A percentile compares a stretch with the other conserved stretches of the same genome.
phyloP scores from a whole-genome alignment of 1,139 yeast genomes.

The Yamadazyma kanchanaburiensis region DNA sequence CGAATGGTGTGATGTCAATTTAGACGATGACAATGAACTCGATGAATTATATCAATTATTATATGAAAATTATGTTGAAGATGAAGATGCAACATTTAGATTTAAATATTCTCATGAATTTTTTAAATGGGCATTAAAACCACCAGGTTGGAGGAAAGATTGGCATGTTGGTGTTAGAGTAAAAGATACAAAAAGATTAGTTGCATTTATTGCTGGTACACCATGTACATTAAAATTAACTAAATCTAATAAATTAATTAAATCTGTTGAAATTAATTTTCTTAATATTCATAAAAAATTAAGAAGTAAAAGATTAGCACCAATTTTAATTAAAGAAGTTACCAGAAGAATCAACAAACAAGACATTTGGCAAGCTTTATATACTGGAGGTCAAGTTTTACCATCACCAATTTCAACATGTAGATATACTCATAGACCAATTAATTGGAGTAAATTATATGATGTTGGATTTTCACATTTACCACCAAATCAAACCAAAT shows the following conservation, averaged over 20 bases:
- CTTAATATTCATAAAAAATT: slow-evolving; percentile 91
- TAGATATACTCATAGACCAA: slow-evolving; percentile 90
- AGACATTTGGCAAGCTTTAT: slow-evolving; percentile 93
- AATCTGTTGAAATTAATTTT: slow-evolving; percentile 88
- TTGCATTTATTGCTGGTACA: slow-evolving; percentile 90
- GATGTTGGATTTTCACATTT: slow-evolving; percentile 87
- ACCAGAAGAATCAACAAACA: slow-evolving; percentile 85
- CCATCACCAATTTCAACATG: slow-evolving; percentile 93
- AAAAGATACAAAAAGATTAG: slow-evolving; percentile 66
- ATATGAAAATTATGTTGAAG: slow-evolving; percentile 92
- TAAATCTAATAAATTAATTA: slow-evolving; percentile 41
- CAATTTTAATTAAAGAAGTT: slow-evolving; percentile 88
- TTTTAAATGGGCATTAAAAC: slow-evolving; percentile 88
- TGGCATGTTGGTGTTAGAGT: slow-evolving; percentile 97
- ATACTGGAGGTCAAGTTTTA: slow-evolving; percentile 86
- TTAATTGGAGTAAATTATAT: slow-evolving; percentile 84
- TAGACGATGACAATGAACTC: slow-evolving; percentile 54
- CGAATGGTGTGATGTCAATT: slow-evolving; percentile 84
- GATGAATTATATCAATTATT: slow-evolving; percentile 75
- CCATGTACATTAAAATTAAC: slow-evolving; percentile 73
- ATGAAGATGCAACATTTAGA: slow-evolving; percentile 85
- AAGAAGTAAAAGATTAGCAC: slow-evolving; percentile 91
- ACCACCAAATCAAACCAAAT: slow-evolving; percentile 72
- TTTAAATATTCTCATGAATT: slow-evolving; percentile 84
- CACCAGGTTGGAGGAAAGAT: slow-evolving; percentile 88